A percentile compares a stretch with the other conserved stretches of the same genome.
These are phyloP conservation scores for Monilinia polystroma DNA, from an alignment of 2,329 filamentous ascomycete genomes.

Conservation along the genomic window DNA sequence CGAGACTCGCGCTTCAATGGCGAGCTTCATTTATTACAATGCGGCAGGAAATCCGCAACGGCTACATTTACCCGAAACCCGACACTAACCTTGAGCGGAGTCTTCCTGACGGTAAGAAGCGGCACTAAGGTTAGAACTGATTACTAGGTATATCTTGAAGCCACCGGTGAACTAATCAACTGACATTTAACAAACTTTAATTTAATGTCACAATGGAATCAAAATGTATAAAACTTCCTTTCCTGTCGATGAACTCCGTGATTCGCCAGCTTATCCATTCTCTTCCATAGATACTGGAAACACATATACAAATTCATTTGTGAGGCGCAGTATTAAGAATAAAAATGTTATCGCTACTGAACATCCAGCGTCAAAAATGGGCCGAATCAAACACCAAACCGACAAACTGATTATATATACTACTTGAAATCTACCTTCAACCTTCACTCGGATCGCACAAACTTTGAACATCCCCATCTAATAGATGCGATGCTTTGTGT, in stretches of 20 bases:
- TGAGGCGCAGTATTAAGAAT: no score
- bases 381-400: no score
- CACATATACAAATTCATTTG: no score
- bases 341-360: no score
- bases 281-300: no score
- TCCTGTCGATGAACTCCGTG: no score
- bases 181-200: no score
- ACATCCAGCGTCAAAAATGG: neutral
- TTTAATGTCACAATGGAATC: no score
- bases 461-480: neutral
- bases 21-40: neutral
- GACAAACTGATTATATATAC: neutral
- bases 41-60: neutral
- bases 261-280: no score
- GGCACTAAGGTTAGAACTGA: neutral
- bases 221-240: no score
- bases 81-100: conserved; percentile 1
- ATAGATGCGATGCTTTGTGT: neutral
- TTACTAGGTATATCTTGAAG: no score
- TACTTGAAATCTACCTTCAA: neutral
- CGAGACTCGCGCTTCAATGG: neutral
- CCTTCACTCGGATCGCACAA: neutral
- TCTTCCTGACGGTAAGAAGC: neutral
- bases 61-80: neutral
- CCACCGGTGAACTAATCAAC: no score